Percentiles rank a stretch among this genome's conserved stretches.
phyloP scores from a whole-genome alignment of 2,329 filamentous ascomycete genomes.

The Fusarium phyllophilum region DNA sequence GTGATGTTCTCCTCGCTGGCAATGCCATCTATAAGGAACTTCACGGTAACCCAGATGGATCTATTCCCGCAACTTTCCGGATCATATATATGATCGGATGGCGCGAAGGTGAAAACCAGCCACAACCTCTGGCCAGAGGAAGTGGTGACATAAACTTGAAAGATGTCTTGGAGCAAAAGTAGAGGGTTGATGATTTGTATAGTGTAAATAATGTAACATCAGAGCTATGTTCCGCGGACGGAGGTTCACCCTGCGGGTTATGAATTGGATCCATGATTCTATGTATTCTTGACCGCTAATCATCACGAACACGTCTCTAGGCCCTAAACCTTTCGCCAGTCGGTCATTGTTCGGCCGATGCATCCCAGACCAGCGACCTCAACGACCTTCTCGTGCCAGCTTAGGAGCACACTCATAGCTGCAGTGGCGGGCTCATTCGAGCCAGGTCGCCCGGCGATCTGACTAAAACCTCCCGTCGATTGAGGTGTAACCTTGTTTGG shows the following conservation, averaged over 20 bases:
- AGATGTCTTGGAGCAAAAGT: conserved; percentile 72
- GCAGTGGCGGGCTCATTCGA: conserved; percentile 78
- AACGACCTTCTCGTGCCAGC: conserved; percentile 99
- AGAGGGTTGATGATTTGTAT: conserved; percentile 18
- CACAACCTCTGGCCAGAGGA: conserved; percentile 82
- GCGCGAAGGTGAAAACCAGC: conserved; percentile 84
- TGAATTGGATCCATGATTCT: conserved; percentile 30
- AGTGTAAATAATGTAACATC: conserved; percentile 26
- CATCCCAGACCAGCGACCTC: conserved; percentile 91
- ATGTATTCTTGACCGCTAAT: conserved; percentile 30
- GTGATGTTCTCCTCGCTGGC: conserved; percentile 86
- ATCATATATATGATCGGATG: conserved; percentile 99
- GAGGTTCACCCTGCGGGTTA: not conserved
- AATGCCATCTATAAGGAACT: conserved; percentile 90
- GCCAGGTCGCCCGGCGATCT: conserved; percentile 69
- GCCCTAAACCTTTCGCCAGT: conserved; percentile 78
- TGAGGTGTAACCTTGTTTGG: conserved; percentile 71
- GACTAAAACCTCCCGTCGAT: conserved; percentile 83
- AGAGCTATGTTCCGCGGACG: not conserved
- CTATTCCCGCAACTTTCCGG: conserved; percentile 89
- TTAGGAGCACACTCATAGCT: conserved; percentile 95
- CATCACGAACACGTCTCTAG: conserved; percentile 10
- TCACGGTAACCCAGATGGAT: conserved; percentile 83
- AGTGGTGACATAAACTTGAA: conserved; percentile 90
- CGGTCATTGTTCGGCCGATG: conserved; percentile 94